phyloP scores from a whole-genome alignment of 2,329 filamentous ascomycete genomes.

The Xylaria sp. region DNA sequence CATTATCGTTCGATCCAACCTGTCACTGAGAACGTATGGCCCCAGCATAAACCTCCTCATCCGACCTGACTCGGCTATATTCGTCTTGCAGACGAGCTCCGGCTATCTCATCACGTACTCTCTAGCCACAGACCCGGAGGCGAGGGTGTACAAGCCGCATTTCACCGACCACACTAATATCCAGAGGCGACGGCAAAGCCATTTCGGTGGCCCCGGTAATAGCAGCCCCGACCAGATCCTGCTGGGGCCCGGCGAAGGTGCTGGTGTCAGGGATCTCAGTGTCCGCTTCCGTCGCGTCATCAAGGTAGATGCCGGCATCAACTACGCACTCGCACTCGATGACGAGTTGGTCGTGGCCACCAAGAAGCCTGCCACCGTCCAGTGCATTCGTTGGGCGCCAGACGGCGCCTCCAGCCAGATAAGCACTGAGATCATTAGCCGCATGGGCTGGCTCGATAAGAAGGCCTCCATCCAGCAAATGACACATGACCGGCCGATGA shows the following conservation, averaged over 20 bases:
- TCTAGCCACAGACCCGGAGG: slow-evolving; percentile 83
- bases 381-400: slow-evolving; percentile 95
- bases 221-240: slow-evolving; percentile 70
- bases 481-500: slow-evolving; percentile 96
- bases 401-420: slow-evolving; percentile 86
- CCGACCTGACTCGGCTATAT: slow-evolving; percentile 89
- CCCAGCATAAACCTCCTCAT: slow-evolving; percentile 85
- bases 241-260: slow-evolving; percentile 83
- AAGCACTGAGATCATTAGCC: slow-evolving; percentile 87
- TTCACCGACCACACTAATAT: slow-evolving; percentile 76
- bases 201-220: slow-evolving; percentile 67
- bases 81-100: slow-evolving; percentile 86
- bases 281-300: slow-evolving; percentile 97
- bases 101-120: slow-evolving; percentile 97
- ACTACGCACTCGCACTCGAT: slow-evolving; percentile 86
- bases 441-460: slow-evolving; percentile 86
- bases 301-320: slow-evolving; percentile 95
- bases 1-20: slow-evolving; percentile 81
- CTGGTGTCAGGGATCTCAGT: slow-evolving; percentile 85
- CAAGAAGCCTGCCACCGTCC: slow-evolving; percentile 89
- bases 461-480: slow-evolving; percentile 82
- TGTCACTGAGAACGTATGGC: slow-evolving; percentile 85
- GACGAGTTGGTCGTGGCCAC: slow-evolving; percentile 94
- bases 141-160: slow-evolving; percentile 85
- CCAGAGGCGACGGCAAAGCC: slow-evolving; percentile 70